Conservation (phyloP, 208 protist species). For the Leishmania major region DNA sequence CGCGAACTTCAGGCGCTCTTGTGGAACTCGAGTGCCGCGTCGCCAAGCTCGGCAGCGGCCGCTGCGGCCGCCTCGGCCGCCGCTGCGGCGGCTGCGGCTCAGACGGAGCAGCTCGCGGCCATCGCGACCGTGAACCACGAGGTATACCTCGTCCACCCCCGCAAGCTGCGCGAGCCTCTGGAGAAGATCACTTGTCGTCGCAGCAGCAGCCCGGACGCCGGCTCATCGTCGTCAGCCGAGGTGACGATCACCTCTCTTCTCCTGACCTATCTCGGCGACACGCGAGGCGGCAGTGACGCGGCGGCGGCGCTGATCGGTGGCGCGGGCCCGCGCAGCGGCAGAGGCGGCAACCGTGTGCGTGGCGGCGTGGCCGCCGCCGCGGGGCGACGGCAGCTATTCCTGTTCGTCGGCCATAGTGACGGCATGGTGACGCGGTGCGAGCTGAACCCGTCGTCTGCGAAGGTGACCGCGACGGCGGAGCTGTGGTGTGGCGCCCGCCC, state of each 20-base stretch:
- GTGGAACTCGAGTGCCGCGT: slow-evolving; percentile 20
- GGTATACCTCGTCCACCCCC: slow-evolving; percentile 70
- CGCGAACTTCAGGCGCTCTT: slow-evolving; percentile 38
- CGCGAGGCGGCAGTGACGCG: slow-evolving; percentile 7
- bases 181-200: slow-evolving; percentile 56
- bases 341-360: slow-evolving; percentile 2
- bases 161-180: slow-evolving; percentile 65
- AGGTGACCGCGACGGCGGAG: slow-evolving; percentile 50
- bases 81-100: slow-evolving; percentile 1
- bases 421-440: slow-evolving; percentile 72
- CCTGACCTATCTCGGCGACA: slow-evolving; percentile 68
- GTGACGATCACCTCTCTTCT: slow-evolving; percentile 69
- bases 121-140: slow-evolving; percentile 68
- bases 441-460: slow-evolving; percentile 58
- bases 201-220: not conserved
- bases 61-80: slow-evolving; percentile 10
- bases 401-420: slow-evolving; percentile 75
- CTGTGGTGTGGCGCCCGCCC: slow-evolving; percentile 59
- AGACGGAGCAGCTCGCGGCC: slow-evolving; percentile 54
- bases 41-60: slow-evolving; percentile 12
- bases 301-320: slow-evolving; percentile 16
- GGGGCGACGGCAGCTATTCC: slow-evolving; percentile 49
- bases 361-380: slow-evolving; percentile 4
- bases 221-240: slow-evolving; percentile 1
- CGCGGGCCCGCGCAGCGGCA: not conserved